Conservation (phyloP, 371 early-diverging fungal genomes). For the Mucor racemosus region DNA sequence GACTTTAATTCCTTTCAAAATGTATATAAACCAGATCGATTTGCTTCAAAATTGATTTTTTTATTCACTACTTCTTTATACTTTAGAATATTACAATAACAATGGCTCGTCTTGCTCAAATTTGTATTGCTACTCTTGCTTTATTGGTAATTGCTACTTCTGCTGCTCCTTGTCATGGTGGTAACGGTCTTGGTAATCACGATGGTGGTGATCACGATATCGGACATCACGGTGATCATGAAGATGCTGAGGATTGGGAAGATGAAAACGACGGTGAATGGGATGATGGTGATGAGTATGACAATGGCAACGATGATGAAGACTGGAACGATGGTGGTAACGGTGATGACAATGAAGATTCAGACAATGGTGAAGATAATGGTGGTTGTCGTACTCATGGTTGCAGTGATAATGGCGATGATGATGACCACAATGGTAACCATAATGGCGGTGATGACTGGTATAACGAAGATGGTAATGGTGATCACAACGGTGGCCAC, state of each 20-base stretch:
- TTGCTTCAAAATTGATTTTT: constrained; percentile 6
- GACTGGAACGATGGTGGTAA: constrained; percentile 1
- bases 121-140: constrained; percentile 26
- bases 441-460: not conserved
- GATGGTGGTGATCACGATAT: constrained; percentile 5
- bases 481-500: not conserved
- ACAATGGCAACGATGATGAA: not conserved
- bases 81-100: not conserved
- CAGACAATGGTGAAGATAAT: not conserved
- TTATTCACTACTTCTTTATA: not conserved
- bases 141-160: constrained; percentile 9
- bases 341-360: not conserved
- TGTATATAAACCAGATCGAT: not conserved
- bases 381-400: not conserved
- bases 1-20: not conserved
- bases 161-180: constrained; percentile 28
- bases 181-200: constrained; percentile 1
- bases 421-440: not conserved
- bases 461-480: too few species aligned
- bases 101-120: constrained; percentile 28
- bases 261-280: not conserved
- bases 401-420: not conserved
- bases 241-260: not conserved
- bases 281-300: not conserved
- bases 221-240: not conserved